Evolutionary conservation across 306 rosid species (phyloP), one percentile per base, ranked within the genome.

Genomic region (Glycine latifolia): DNA sequence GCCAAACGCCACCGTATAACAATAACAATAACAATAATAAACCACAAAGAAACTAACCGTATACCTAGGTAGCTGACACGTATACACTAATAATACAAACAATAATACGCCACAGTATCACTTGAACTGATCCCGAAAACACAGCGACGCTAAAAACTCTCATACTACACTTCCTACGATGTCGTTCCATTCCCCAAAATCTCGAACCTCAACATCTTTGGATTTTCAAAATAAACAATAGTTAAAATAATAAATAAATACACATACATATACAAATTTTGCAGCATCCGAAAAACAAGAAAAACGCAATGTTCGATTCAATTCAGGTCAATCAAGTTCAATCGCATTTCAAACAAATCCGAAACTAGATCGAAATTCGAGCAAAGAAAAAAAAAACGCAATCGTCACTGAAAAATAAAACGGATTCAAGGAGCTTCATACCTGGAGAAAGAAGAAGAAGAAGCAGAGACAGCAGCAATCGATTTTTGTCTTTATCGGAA

Each of bases 311-410:
- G 71, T 49, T 52, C 26, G 41, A n/a, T 79, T 79, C 73, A 50
- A 14, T 79, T 79, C 73, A 50, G 17, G 81, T 67, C 77, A 84
- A 74, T 58, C 46, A 56, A 73, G 70, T 67, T 59, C 87, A 84
- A 84, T 60, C 85, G 43, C 89, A 81, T 4, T 73, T 31, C 63
- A 84, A 17, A 79, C 85, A 68, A 75, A 78, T 83, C 86, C 17
- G 14, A 56, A 82, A 86, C 46, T 83, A 75, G 91, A 92, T 90
- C 91, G 86, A 88, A 85, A 79, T 79, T 75, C 77, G 56, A 33
- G 59, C 17, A 55, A 31, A 55, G 4, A 63, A 8, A 20, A 14
- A 39, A 52, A 5, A 0, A 60, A 60, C 2, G 26, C 2, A 79
- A 44, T 10, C 8, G 71, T 14, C 48, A 55, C 16, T 16, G 31